These are phyloP conservation scores for Xylaria sp. DNA, from an alignment of 2,329 filamentous ascomycete genomes.

Conservation along the genomic window DNA sequence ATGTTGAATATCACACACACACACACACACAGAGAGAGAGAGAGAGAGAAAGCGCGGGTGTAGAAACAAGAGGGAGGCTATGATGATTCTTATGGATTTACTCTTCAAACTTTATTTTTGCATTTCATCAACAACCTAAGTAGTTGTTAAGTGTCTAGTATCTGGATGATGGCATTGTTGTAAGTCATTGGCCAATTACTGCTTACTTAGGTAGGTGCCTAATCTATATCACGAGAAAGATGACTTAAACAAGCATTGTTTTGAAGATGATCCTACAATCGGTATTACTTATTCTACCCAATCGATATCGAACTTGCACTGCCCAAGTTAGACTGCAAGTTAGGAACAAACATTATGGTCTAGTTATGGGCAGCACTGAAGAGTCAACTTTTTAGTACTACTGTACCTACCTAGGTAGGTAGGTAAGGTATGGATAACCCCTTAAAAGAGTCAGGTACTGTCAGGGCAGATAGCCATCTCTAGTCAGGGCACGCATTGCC, in stretches of 20 bases:
- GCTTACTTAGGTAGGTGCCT: neutral
- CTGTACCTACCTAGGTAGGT: too few species aligned
- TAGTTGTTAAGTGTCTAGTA: too few species aligned
- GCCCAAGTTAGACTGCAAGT: neutral
- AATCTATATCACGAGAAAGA: neutral
- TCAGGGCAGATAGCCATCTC: neutral
- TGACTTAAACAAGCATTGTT: neutral
- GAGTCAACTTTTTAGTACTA: neutral
- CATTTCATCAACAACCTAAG: too few species aligned
- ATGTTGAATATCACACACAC: too few species aligned
- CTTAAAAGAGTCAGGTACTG: neutral
- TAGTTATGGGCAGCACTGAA: neutral
- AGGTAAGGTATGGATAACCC: neutral
- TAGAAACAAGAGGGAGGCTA: neutral
- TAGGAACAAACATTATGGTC: neutral
- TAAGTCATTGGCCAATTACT: neutral
- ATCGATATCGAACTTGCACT: neutral
- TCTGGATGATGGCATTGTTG: neutral
- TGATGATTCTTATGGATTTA: too few species aligned
- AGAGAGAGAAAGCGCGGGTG: too few species aligned
- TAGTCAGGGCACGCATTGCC: neutral
- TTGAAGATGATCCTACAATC: too few species aligned
- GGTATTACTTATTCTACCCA: neutral
- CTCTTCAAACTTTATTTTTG: too few species aligned
- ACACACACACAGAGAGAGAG: too few species aligned